Evolutionary conservation across 2,329 filamentous ascomycete genomes (phyloP), one percentile per base, ranked within the genome.

Genomic region (Clonostachys byssicola): DNA sequence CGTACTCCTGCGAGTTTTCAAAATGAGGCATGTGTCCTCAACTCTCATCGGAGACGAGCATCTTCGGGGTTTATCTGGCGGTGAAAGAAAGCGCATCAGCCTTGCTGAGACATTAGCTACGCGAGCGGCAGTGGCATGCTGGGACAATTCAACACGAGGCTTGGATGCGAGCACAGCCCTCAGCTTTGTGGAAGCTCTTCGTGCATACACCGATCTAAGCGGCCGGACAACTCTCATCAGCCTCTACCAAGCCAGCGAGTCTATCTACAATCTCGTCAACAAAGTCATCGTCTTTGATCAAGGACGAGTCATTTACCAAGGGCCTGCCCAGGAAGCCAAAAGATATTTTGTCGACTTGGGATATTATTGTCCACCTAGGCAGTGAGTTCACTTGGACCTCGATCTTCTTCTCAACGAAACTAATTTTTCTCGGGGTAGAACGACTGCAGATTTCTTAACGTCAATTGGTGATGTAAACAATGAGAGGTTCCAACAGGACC

Each of bases 111-210:
- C 86, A 1, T 67, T 92, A 20, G 84, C 86, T 5, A 85, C 86
- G 7, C 86, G 88, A 62, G 83, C 83, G 1, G 83, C 85, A 0
- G 83, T 92, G 2, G 81, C 87, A 34, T 85, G 83, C 52, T 92
- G 86, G 86, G 88, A 92, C 55, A 92, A 92, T 62, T 85, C 81
- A 1, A 92, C 88, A 1, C 75, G 88, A 43, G 89, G 89, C 16
- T 71, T 92, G 1, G 88, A 94, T 59, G 85, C 87, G 2, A 88
- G 83, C 2, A 92, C 88, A 0, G 89, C 88, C 5, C 73, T 92
- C 6, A 87, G 91, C 58, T 92, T 89, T 55, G 86, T 84, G 10
- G 85, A 83, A 48, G 84, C 81, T 2, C 69, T 87, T 3, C 76
- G 83, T 13, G 77, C 85, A 48, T 88, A 91, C 81, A 92, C 89